Conservation (phyloP, 768 basidiomycete genomes). For the Suillus alpinus region DNA sequence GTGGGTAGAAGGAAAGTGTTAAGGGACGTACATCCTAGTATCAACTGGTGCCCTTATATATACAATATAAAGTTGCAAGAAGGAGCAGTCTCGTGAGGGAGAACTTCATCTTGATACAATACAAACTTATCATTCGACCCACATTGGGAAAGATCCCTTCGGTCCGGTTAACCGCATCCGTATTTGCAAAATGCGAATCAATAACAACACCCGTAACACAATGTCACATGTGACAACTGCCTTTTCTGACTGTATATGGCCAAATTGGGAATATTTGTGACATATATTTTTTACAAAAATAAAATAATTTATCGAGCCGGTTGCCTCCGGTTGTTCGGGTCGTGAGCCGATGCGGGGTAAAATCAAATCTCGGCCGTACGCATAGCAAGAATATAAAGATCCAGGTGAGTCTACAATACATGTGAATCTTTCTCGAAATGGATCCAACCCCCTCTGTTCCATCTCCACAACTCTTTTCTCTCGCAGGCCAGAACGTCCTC, state of each 20-base stretch:
- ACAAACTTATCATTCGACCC: conserved; percentile 17
- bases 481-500: conserved; percentile 65
- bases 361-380: conserved; percentile 11
- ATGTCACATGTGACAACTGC: neutral
- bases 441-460: conserved; percentile 49
- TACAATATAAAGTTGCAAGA: conserved; percentile 33
- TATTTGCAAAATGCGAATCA: conserved; percentile 16
- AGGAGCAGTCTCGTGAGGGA: conserved; percentile 33
- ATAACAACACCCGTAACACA: conserved; percentile 12
- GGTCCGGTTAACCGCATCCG: conserved; percentile 32
- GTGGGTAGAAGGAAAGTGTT: conserved; percentile 20
- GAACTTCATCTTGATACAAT: conserved; percentile 23
- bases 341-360: conserved; percentile 29
- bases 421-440: conserved; percentile 33
- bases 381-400: conserved; percentile 20
- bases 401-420: neutral
- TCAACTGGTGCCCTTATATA: conserved; percentile 3
- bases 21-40: conserved; percentile 22
- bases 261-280: conserved; percentile 17
- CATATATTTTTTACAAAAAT: neutral
- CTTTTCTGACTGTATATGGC: neutral
- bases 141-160: conserved; percentile 21
- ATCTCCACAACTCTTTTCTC: conserved; percentile 61
- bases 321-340: conserved; percentile 23
- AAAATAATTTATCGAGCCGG: neutral